Base-by-base conservation (phyloP, 495 filamentous ascomycete species). In the Parathielavia appendiculata region DNA sequence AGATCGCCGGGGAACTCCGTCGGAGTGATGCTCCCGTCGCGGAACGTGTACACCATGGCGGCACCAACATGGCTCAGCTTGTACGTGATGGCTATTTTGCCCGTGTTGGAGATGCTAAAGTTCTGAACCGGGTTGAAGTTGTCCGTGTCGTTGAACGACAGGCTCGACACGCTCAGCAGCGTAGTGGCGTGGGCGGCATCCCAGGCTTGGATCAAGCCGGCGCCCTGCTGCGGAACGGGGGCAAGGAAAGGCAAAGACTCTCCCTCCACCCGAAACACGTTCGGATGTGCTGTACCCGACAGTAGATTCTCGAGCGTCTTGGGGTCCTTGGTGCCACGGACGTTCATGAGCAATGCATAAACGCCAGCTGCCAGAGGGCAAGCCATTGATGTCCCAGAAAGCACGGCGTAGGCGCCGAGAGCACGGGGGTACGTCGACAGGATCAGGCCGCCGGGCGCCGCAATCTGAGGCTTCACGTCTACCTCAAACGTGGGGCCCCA, bases 361-460 rank as follows among this genome's bases (percentile, higher is more conserved):
- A 79, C 70, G 32, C 75, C 81, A 8, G 81, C 81, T 8, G 77
- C 75, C 39, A 81, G 69, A 4, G 82, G 81, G 63, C 80, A 81
- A 19, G 82, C 75, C 82, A 85, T 85, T 23, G 81, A 84, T 1
- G 82, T 85, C 38, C 82, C 82, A 17, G 75, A 79, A 5, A 82
- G 69, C 19, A 84, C 72, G 19, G 73, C 79, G 54, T 83, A 83
- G 2, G 75, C 69, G 34, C 81, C 81, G 16, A 75, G 62, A 13
- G 73, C 69, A 0, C 77, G 63, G 12, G 81, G 82, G 54, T 73
- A 83, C 4, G 82, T 84, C 26, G 81, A 78, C 51, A 83, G 66
- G 60, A 85, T 84, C 52, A 73, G 71, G 17, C 81, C 81, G 45
- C 82, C 82, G 1, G 79, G 78, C 1, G 78, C 73, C 14, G 74